Conservation (phyloP, 768 basidiomycete genomes). For the Russula virescens region DNA sequence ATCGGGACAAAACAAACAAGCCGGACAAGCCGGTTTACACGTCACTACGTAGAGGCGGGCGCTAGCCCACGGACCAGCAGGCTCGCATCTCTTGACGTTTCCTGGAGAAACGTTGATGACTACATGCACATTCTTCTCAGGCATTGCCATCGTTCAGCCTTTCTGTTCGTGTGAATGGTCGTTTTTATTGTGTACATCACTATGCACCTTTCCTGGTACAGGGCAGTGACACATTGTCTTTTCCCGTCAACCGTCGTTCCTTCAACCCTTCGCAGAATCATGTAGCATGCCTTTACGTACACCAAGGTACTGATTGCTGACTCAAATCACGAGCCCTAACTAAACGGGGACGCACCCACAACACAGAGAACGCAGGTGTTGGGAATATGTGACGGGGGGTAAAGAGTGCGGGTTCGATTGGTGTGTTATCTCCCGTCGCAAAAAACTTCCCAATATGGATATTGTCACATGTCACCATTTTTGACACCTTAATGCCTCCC, state of each 20-base stretch:
- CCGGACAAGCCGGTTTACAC: background rate
- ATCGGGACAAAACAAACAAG: too few species aligned
- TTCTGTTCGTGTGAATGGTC: background rate
- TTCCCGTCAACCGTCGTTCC: background rate
- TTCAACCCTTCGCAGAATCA: background rate
- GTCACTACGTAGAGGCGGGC: conserved; percentile 7
- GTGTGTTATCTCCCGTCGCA: too few species aligned
- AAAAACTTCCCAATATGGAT: too few species aligned
- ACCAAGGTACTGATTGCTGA: background rate
- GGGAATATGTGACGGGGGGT: too few species aligned
- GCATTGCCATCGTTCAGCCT: background rate
- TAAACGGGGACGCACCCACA: background rate
- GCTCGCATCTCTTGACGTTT: background rate
- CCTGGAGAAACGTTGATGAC: background rate
- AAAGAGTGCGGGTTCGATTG: too few species aligned
- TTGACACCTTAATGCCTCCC: too few species aligned
- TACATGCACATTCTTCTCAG: background rate
- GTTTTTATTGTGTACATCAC: background rate
- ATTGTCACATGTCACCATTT: too few species aligned
- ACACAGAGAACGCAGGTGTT: background rate
- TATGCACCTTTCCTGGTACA: background rate
- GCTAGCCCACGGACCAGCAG: background rate
- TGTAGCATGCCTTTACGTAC: background rate
- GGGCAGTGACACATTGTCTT: background rate
- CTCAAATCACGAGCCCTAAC: background rate